Evolutionary conservation across 768 basidiomycete species (phyloP).

Genomic region (Macrolepiota albuminosa): DNA sequence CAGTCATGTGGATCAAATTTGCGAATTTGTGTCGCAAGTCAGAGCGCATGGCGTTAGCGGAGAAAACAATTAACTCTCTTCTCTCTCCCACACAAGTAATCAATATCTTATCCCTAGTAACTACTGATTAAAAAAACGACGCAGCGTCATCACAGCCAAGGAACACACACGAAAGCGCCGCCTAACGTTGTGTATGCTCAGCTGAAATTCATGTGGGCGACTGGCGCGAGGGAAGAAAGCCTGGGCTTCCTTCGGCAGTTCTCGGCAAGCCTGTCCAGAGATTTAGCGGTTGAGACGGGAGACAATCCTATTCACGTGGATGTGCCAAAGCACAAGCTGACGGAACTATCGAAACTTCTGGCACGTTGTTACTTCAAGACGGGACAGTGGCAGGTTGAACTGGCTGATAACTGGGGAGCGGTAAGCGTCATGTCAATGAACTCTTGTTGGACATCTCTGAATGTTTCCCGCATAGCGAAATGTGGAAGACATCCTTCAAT

Average conservation of each 20-base stretch:
- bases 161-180: slow-evolving; percentile 67
- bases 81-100: slow-evolving; percentile 68
- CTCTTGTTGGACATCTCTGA: background rate
- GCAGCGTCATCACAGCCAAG: slow-evolving; percentile 44
- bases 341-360: slow-evolving; percentile 75
- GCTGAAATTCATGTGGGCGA: slow-evolving; percentile 94
- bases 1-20: slow-evolving; percentile 98
- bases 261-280: slow-evolving; percentile 66
- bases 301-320: slow-evolving; percentile 46
- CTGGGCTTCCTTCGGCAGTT: slow-evolving; percentile 82
- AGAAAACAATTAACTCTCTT: slow-evolving; percentile 94
- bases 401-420: slow-evolving; percentile 74
- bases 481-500: slow-evolving; percentile 75
- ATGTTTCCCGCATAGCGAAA: slow-evolving; percentile 52
- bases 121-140: slow-evolving; percentile 14
- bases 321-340: slow-evolving; percentile 54
- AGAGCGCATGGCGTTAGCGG: slow-evolving; percentile 90
- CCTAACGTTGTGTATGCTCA: slow-evolving; percentile 96
- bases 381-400: slow-evolving; percentile 87
- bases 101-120: background rate
- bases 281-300: slow-evolving; percentile 59
- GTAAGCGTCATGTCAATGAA: slow-evolving; percentile 40
- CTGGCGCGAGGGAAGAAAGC: slow-evolving; percentile 70
- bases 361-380: slow-evolving; percentile 96
- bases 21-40: slow-evolving; percentile 95